Percentiles rank a stretch among this genome's conserved stretches.
Evolutionary conservation across 306 rosid genomes (phyloP).

Genomic region (Crataegus laevigata): DNA sequence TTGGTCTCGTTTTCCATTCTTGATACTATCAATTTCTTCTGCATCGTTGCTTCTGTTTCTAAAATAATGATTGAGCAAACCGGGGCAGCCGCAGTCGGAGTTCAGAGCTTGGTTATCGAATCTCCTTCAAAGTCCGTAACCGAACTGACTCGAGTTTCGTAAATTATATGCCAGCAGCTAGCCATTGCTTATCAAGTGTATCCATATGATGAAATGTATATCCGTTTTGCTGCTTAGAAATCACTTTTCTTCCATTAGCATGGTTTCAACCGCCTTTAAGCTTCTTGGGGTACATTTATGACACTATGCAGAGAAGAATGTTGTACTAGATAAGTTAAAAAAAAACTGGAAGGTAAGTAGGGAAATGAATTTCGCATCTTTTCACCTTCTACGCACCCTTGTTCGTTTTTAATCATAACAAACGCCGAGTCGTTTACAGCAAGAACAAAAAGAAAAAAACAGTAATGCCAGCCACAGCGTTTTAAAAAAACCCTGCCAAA

Average conservation of each 20-base stretch:
- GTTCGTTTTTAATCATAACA: not conserved
- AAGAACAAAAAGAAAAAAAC: not conserved
- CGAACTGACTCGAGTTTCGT: slow-evolving; percentile 23
- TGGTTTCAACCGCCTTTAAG: not conserved
- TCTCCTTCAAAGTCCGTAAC: slow-evolving; percentile 16
- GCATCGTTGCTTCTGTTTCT: slow-evolving; percentile 41
- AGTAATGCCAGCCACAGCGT: not conserved
- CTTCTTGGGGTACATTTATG: not conserved
- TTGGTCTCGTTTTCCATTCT: slow-evolving; percentile 31
- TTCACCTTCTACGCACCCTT: no score
- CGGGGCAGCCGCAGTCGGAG: slow-evolving; percentile 3
- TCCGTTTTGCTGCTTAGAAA: slow-evolving; percentile 24
- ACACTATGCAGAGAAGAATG: not conserved
- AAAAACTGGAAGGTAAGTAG: no score
- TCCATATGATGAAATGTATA: slow-evolving; percentile 25
- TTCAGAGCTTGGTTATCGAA: not conserved
- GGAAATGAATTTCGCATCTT: no score
- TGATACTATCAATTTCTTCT: slow-evolving; percentile 34
- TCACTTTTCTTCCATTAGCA: not conserved
- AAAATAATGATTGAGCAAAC: slow-evolving; percentile 27
- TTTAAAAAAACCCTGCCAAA: not conserved
- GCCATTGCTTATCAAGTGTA: slow-evolving; percentile 21
- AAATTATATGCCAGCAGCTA: slow-evolving; percentile 12
- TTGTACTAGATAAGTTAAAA: not conserved
- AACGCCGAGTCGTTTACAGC: not conserved